Evolutionary conservation across 2,329 filamentous ascomycete genomes (phyloP).

Genomic region (Colletotrichum aenigma): DNA sequence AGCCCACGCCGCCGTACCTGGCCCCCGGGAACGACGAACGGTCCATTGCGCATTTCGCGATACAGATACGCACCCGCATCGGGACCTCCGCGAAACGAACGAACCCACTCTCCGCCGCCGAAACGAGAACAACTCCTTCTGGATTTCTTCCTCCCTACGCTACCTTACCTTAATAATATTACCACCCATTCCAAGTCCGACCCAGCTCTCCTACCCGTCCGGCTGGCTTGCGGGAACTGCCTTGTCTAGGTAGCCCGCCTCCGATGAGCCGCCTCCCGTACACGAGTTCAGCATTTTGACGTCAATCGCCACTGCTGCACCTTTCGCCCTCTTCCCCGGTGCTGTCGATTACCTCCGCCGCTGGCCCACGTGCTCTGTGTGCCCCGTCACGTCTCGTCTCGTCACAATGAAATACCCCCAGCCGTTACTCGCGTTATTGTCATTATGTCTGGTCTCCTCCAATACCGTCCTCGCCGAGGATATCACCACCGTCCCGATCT

Average conservation of each 20-base stretch:
- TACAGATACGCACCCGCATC: neutral
- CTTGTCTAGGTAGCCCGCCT: neutral
- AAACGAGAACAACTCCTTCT: neutral
- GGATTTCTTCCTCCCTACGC: neutral
- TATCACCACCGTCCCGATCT: conserved; percentile 47
- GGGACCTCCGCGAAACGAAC: neutral
- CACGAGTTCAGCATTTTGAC: neutral
- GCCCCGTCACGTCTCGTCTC: neutral
- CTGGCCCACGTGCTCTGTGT: neutral
- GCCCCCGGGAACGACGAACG: neutral
- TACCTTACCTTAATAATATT: neutral
- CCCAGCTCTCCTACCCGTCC: neutral
- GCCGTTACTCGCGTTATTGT: conserved; percentile 28
- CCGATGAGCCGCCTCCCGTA: conserved; percentile 1
- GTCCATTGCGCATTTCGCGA: neutral
- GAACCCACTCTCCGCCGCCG: conserved; percentile 9
- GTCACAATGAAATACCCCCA: conserved; percentile 14
- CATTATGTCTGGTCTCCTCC: conserved; percentile 21
- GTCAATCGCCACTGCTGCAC: neutral
- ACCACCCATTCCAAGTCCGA: neutral
- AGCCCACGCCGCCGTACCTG: neutral
- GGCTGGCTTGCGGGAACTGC: conserved; percentile 3
- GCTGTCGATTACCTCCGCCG: neutral
- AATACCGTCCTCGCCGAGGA: conserved; percentile 17
- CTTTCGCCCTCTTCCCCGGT: neutral